Base-by-base conservation (phyloP, 2,329 filamentous ascomycete species). In the Fusarium anguioides region DNA sequence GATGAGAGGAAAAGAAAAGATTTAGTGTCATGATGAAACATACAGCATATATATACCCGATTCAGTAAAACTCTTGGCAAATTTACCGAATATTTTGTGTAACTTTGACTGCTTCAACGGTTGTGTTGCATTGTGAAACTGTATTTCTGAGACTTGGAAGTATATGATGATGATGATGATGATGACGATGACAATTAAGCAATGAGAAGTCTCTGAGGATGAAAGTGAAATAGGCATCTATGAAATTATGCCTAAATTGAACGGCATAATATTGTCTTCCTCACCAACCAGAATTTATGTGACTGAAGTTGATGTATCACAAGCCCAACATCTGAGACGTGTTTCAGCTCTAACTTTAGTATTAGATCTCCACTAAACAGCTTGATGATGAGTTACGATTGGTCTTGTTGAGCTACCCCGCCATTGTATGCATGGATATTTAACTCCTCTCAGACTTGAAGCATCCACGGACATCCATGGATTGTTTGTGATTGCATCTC, bases 291-390 rank as follows among this genome's bases (percentile, higher is more conserved):
- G 39, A 47, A 51, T 40, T 23, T 40, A n/a, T 35, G 18, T n/a
- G 15, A 27, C 24, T 39, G 15, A 20, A 9, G 18, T 23, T 44
- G 42, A 27, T 52, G 64, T 61, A 55, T 66, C 66, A 69, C 57
- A 69, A 64, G 66, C 40, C n/a, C 64, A 26, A 50, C 18, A 64
- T 69, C 52, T 67, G 66, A 69, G 61, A 69, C 66, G 35, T 64
- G 66, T 69, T 69, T 69, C 66, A 69, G 66, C 66, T 61, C 62
- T 53, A 66, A 66, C 42, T 59, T 53, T 66, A 61, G 53, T 31
- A 69, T 27, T 27, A 40, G 11, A 7, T 51, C 23, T 10, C 60
- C 64, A 68, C 36, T 39, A 58, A 62, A 58, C 39, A 63, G 60
- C 59, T 63, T 29, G 15, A 18, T 26, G 12, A 3, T 21, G 15